Conservation (phyloP, 108 stramenopile genomes). For the Pseudonitzschia multiseries region DNA sequence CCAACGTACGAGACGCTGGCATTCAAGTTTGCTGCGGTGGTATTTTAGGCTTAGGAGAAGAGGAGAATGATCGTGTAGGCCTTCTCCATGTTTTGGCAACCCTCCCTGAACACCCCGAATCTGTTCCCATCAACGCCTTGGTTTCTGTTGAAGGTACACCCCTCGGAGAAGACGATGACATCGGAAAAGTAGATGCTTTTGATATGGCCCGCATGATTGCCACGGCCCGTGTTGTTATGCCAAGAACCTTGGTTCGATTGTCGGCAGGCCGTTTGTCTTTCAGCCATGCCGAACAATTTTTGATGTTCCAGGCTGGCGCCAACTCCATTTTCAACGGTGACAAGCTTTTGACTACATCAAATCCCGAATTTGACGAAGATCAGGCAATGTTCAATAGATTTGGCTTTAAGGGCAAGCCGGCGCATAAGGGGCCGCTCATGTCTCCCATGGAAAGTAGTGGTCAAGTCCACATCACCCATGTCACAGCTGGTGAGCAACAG, state of each 20-base stretch:
- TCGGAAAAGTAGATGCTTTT: constrained; percentile 85
- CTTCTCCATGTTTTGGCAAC: constrained; percentile 94
- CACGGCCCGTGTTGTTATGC: constrained; percentile 96
- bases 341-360: constrained; percentile 92
- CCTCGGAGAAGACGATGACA: constrained; percentile 72
- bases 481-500: constrained; percentile 18
- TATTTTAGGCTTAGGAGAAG: constrained; percentile 95
- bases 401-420: constrained; percentile 90
- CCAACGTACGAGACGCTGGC: constrained; percentile 95
- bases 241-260: constrained; percentile 95
- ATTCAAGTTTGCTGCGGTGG: constrained; percentile 97
- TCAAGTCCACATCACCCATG: constrained; percentile 70
- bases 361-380: constrained; percentile 93
- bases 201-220: constrained; percentile 99
- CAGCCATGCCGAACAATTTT: constrained; percentile 91
- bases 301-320: constrained; percentile 98
- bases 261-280: constrained; percentile 94
- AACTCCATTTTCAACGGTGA: constrained; percentile 99
- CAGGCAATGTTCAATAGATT: constrained; percentile 84
- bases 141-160: constrained; percentile 92
- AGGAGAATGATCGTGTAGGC: constrained; percentile 91
- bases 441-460: constrained; percentile 67
- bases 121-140: constrained; percentile 96
- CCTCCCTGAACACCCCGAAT: constrained; percentile 94
- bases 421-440: constrained; percentile 84